A percentile compares a stretch with the other conserved stretches of the same genome.
Conservation (phyloP, 163 green algal genomes). For the Chlorella variabilis region DNA sequence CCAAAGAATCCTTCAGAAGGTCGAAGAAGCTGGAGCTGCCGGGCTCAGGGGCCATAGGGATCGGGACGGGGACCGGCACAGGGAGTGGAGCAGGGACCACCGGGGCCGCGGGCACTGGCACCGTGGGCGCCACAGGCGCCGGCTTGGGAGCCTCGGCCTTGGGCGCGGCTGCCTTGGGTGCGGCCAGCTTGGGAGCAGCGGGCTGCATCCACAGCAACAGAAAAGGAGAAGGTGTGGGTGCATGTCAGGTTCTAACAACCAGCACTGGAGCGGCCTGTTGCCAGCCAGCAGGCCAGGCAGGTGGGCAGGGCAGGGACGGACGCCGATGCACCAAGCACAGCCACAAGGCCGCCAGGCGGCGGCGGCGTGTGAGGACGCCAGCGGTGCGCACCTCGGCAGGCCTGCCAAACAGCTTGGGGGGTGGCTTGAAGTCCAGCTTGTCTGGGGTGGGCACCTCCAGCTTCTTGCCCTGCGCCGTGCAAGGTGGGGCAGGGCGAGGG, state of each 20-base stretch:
- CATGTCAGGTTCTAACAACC: too few species aligned
- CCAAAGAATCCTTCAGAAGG: background rate
- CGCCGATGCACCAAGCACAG: too few species aligned
- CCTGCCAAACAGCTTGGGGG: background rate
- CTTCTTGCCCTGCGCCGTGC: constrained; percentile 36
- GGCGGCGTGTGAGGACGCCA: too few species aligned
- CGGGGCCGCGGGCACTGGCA: background rate
- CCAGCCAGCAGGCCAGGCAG: too few species aligned
- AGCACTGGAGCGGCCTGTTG: too few species aligned
- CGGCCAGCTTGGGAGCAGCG: background rate
- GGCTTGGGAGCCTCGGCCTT: background rate
- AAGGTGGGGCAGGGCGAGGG: background rate
- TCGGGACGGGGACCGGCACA: background rate
- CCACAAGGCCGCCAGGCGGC: too few species aligned
- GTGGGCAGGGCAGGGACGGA: too few species aligned
- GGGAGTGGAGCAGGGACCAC: background rate
- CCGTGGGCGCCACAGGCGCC: background rate
- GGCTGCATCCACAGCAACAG: background rate
- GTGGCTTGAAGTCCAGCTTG: constrained; percentile 18
- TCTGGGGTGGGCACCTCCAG: constrained; percentile 13
- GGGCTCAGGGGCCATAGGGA: background rate
- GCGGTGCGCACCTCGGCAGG: background rate
- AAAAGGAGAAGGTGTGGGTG: too few species aligned
- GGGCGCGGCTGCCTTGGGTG: background rate
- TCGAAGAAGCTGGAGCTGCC: background rate